Conservation (phyloP, 768 basidiomycete species). For the Pleurotus giganteus region DNA sequence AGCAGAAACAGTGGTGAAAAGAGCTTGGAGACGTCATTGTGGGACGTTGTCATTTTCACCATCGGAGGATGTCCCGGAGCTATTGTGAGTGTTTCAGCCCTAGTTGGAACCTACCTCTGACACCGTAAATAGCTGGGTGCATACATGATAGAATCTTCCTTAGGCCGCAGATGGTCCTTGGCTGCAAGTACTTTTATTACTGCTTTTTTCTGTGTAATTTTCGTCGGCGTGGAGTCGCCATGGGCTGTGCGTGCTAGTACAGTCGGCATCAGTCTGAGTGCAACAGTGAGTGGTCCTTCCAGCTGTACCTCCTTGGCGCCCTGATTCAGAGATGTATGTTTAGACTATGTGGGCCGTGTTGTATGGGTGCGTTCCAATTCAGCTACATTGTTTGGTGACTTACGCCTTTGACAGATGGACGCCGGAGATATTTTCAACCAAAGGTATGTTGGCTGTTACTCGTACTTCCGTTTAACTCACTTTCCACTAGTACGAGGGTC, state of each 20-base stretch:
- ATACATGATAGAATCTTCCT: constrained; percentile 65
- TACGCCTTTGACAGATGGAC: constrained; percentile 51
- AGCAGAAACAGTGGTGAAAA: constrained; percentile 28
- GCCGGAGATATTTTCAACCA: constrained; percentile 82
- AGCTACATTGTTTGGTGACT: constrained; percentile 10
- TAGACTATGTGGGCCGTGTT: constrained; percentile 87
- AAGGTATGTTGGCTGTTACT: constrained; percentile 41
- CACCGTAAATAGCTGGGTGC: constrained; percentile 71
- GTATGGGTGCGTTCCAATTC: constrained; percentile 47
- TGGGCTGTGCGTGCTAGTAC: constrained; percentile 65
- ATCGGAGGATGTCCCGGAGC: constrained; percentile 84
- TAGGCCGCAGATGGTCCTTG: constrained; percentile 73
- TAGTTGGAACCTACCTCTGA: background rate
- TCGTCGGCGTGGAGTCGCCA: constrained; percentile 56
- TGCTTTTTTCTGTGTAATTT: constrained; percentile 68
- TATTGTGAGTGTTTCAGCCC: constrained; percentile 48
- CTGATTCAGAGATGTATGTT: background rate
- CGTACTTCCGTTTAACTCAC: constrained; percentile 1
- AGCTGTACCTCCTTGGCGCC: background rate
- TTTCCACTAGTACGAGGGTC: constrained; percentile 68
- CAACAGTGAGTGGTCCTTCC: constrained; percentile 47
- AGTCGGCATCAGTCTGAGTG: constrained; percentile 74
- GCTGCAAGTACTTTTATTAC: constrained; percentile 76
- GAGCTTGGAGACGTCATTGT: constrained; percentile 60
- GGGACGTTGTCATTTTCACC: constrained; percentile 87